phyloP scores from a whole-genome alignment of 345 rosid genomes.

The Populus simonii region DNA sequence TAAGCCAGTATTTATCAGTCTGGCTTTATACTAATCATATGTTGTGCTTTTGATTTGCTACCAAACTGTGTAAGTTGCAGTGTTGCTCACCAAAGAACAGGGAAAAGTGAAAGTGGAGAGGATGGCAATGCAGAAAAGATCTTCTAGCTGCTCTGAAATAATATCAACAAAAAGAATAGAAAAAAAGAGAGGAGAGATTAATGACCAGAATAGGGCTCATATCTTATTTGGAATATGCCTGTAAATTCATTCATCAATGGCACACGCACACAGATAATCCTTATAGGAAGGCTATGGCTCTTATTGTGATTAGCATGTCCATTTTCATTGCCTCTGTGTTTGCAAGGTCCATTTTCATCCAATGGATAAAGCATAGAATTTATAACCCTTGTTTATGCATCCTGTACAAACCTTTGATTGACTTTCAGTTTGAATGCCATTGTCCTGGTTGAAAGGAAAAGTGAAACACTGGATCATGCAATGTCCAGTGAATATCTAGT shows the following conservation, averaged over 20 bases:
- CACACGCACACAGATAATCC: neutral
- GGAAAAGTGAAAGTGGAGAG: neutral
- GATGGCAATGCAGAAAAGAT: neutral
- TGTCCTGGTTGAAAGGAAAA: neutral
- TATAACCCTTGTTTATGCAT: neutral
- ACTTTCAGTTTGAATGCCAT: neutral
- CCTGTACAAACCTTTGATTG: neutral
- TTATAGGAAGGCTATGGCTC: neutral
- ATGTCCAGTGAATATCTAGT: neutral
- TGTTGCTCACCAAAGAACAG: neutral
- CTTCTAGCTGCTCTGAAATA: neutral
- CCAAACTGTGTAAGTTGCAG: neutral
- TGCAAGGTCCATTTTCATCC: neutral
- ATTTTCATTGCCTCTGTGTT: neutral
- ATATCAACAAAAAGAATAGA: neutral
- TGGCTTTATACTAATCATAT: neutral
- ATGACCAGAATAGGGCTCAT: neutral
- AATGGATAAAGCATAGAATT: neutral
- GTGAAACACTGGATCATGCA: neutral
- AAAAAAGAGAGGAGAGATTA: neutral
- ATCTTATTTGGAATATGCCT: neutral
- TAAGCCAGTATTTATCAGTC: neutral
- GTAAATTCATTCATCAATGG: neutral
- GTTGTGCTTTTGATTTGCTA: neutral
- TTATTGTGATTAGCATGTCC: neutral